Percentiles rank a stretch among this genome's conserved stretches.
These are phyloP conservation scores for Hypoxylon sp. DNA, from an alignment of 2,329 filamentous ascomycete species.

Conservation along the genomic window DNA sequence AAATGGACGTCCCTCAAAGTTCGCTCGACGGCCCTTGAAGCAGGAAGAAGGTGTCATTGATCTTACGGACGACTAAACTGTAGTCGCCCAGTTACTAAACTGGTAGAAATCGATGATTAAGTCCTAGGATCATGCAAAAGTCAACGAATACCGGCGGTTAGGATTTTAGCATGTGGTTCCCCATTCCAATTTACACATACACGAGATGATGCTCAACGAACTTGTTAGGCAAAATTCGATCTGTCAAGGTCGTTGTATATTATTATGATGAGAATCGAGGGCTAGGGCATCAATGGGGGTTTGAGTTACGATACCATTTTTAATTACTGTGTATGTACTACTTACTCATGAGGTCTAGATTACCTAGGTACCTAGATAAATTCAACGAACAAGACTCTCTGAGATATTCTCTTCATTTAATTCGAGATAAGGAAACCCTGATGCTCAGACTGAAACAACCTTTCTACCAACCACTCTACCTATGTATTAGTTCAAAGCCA, in stretches of 20 bases:
- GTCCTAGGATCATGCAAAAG: not conserved
- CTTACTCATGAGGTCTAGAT: not conserved
- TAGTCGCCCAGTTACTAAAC: not conserved
- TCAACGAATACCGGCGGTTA: not conserved
- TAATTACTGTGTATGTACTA: not conserved
- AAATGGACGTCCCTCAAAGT: constrained; percentile 30
- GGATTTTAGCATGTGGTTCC: not conserved
- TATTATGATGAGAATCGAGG: not conserved
- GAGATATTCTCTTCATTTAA: not conserved
- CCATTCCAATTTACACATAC: not conserved
- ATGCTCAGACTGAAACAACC: not conserved
- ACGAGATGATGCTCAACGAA: not conserved
- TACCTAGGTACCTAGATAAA: too few species aligned
- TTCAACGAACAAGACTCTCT: not conserved
- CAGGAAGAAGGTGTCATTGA: constrained; percentile 43
- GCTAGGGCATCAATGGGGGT: not conserved
- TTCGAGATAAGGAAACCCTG: not conserved
- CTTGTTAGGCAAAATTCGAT: not conserved
- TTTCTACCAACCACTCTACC: too few species aligned
- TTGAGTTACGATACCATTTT: not conserved
- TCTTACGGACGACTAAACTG: constrained; percentile 43
- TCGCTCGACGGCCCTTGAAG: constrained; percentile 11
- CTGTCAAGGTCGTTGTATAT: not conserved
- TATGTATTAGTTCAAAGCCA: not conserved
- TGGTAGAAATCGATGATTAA: not conserved